Evolutionary conservation across 2,329 filamentous ascomycete genomes (phyloP), one percentile per base, ranked within the genome.

Genomic region (Trichoderma sp.): DNA sequence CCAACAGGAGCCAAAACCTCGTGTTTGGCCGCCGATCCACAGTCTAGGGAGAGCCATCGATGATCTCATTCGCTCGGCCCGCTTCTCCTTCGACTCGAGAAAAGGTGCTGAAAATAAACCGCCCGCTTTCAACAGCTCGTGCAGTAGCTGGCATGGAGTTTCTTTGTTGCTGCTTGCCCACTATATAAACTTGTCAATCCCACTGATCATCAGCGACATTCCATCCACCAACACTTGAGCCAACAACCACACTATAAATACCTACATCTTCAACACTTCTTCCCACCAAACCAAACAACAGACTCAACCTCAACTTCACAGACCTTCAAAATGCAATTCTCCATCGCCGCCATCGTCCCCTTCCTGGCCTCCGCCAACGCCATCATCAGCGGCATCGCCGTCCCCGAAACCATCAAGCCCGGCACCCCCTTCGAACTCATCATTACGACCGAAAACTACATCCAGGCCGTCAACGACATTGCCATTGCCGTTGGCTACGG

Each of bases 401-500:
- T 81, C 18, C 83, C 83, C 1, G 68, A 75, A 10, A 81, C 77
- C 49, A 78, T 84, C 70, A 75, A 74, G 39, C 78, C 81, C 5
- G 81, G 80, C 70, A 71, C 75, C 32, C 73, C 76, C 54, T 79
- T 83, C 75, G 73, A 76, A 34, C 76, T 80, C 73, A 76, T 77
- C 24, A 77, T 85, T 70, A 56, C 77, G 52, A 80, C 78, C 54
- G 75, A 79, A 59, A 78, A 79, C 75, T 84, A 83, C 76, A 81
- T 82, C 74, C 82, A 85, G 74, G 66, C 75, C 63, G 79, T 83
- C 34, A 74, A 77, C 71, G 82, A 85, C 70, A 75, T 84, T 3
- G 77, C 82, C 64, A 78, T 84, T 11, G 81, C 79, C 32, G 82
- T 83, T 71, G 83, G 83, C 46, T 79, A 77, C 72, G 1, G 14